Percentiles rank a stretch among this genome's conserved stretches.
Evolutionary conservation across 1,139 yeast genomes (phyloP).

Genomic region (Hansenula anomala): DNA sequence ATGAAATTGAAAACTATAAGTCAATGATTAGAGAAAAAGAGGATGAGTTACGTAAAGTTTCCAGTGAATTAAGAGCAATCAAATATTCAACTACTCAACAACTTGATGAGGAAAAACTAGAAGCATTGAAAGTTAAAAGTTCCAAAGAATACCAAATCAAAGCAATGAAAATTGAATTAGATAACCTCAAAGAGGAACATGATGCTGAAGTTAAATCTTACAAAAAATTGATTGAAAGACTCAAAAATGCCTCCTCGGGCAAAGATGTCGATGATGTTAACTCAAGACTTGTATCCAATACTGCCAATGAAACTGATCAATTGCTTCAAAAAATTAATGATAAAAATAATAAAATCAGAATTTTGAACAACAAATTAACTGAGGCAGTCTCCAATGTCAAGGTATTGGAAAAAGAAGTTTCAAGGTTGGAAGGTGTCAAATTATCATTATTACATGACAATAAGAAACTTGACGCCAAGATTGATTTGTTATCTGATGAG

Average conservation of each 20-base stretch:
- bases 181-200: conserved; percentile 26
- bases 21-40: conserved; percentile 30
- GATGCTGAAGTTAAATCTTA: conserved; percentile 30
- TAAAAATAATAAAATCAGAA: conserved; percentile 21
- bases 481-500: conserved; percentile 19
- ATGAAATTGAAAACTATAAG: conserved; percentile 26
- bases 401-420: conserved; percentile 19
- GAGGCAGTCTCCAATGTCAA: conserved; percentile 12
- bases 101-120: conserved; percentile 32
- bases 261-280: neutral
- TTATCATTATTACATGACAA: conserved; percentile 12
- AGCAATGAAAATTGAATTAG: conserved; percentile 33
- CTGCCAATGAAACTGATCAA: conserved; percentile 15
- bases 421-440: conserved; percentile 16
- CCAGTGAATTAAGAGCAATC: conserved; percentile 22
- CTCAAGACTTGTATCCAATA: neutral
- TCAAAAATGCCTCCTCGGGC: conserved; percentile 10
- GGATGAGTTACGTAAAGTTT: conserved; percentile 28
- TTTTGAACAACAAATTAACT: conserved; percentile 14
- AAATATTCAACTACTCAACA: conserved; percentile 18
- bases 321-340: conserved; percentile 20
- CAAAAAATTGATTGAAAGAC: conserved; percentile 15
- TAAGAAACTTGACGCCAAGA: conserved; percentile 16
- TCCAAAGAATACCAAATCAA: conserved; percentile 33
- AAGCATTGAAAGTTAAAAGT: conserved; percentile 28